phyloP scores from a whole-genome alignment of 257 asterid species.

The Ophiorrhiza pumila region DNA sequence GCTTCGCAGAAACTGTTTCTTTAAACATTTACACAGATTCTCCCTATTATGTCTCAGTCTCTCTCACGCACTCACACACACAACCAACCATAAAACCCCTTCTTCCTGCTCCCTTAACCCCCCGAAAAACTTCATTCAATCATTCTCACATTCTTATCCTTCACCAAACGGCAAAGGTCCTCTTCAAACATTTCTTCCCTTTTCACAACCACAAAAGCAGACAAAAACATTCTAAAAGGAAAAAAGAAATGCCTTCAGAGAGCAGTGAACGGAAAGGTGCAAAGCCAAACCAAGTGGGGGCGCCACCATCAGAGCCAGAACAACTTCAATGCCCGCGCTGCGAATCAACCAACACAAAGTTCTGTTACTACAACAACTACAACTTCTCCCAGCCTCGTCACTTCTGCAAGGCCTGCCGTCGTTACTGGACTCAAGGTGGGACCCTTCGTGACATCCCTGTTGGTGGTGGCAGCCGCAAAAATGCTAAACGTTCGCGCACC shows the following conservation, averaged over 20 bases:
- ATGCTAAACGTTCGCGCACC: slow-evolving; percentile 78
- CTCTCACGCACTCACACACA: slow-evolving; percentile 5
- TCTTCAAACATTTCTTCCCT: not conserved
- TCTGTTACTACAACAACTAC: slow-evolving; percentile 96
- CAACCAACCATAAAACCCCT: slow-evolving; percentile 32
- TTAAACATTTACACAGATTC: slow-evolving; percentile 26
- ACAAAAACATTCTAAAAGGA: too few relatives aligned
- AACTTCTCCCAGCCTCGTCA: slow-evolving; percentile 93
- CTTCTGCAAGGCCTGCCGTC: slow-evolving; percentile 93
- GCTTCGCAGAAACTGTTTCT: slow-evolving; percentile 45
- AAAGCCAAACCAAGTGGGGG: slow-evolving; percentile 45
- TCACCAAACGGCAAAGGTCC: not conserved
- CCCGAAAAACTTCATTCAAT: not conserved
- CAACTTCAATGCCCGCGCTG: slow-evolving; percentile 95
- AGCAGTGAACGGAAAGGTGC: slow-evolving; percentile 34
- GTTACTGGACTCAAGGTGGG: slow-evolving; percentile 99
- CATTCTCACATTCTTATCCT: not conserved
- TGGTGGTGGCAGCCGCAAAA: slow-evolving; percentile 92
- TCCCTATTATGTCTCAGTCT: slow-evolving; percentile 6
- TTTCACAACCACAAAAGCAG: not conserved
- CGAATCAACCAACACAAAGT: slow-evolving; percentile 85
- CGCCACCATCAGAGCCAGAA: slow-evolving; percentile 81
- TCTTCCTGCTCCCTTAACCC: slow-evolving; percentile 10
- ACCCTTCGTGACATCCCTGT: slow-evolving; percentile 89
- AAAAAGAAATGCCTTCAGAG: slow-evolving; percentile 47